phyloP scores from a whole-genome alignment of 306 rosid genomes.

The Begonia loranthoides region DNA sequence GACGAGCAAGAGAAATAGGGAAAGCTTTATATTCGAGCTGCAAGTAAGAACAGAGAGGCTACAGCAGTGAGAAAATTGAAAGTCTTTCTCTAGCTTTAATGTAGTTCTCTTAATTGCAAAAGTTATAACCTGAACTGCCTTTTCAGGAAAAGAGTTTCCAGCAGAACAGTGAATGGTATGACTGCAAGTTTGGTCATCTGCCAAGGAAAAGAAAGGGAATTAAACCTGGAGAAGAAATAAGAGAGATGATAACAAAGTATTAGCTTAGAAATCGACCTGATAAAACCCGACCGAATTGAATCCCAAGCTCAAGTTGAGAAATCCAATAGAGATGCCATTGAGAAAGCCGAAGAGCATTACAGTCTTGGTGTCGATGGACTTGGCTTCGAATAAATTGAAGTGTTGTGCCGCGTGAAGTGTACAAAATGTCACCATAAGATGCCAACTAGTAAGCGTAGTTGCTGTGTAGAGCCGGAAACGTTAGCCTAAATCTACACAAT shows the following conservation, averaged over 20 bases:
- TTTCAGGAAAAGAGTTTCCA: conserved; percentile 68
- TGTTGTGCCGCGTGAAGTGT: conserved; percentile 88
- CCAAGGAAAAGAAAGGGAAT: conserved; percentile 7
- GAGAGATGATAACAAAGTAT: neutral
- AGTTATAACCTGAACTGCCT: conserved; percentile 74
- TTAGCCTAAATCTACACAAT: too few species aligned
- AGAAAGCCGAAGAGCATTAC: conserved; percentile 79
- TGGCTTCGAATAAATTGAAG: conserved; percentile 56
- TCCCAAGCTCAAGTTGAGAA: conserved; percentile 90
- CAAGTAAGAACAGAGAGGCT: conserved; percentile 10
- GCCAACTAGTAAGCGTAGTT: conserved; percentile 98
- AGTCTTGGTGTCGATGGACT: conserved; percentile 69
- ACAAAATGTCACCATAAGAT: conserved; percentile 86
- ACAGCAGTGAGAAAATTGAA: neutral
- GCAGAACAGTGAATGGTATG: conserved; percentile 84
- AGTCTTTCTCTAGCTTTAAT: too few species aligned
- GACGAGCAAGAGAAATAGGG: conserved; percentile 58
- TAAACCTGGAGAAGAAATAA: conserved; percentile 1
- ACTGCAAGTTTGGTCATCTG: conserved; percentile 99
- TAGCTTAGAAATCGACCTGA: conserved; percentile 40
- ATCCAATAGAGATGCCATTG: conserved; percentile 86
- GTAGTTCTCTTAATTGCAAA: conserved; percentile 1
- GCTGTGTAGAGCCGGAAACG: conserved; percentile 20
- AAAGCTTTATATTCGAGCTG: conserved; percentile 70
- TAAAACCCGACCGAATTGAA: conserved; percentile 95